Evolutionary conservation across 2,329 filamentous ascomycete genomes (phyloP).

Genomic region (Epichloe sylvatica): DNA sequence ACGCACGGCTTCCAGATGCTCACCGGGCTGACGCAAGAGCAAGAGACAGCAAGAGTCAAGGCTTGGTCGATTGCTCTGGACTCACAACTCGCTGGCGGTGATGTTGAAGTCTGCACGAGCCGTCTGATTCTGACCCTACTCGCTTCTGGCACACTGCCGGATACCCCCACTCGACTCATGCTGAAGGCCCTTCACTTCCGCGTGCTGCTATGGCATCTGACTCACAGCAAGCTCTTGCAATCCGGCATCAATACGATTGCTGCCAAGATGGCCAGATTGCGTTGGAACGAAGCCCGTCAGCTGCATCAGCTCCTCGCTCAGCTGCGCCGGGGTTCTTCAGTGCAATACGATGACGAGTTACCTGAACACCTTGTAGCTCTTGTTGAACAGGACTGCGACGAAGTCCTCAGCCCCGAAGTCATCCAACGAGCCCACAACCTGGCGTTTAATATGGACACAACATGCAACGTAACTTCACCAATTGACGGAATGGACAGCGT

Average conservation of each 20-base stretch:
- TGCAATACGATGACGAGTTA: constrained; percentile 43
- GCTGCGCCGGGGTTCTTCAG: constrained; percentile 25
- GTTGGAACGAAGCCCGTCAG: constrained; percentile 69
- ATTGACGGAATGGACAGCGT: constrained; percentile 70
- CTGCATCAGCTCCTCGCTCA: constrained; percentile 37
- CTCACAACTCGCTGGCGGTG: constrained; percentile 80
- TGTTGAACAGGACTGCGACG: constrained; percentile 66
- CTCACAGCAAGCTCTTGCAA: constrained; percentile 50
- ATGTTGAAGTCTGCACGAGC: constrained; percentile 78
- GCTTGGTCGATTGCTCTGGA: constrained; percentile 90
- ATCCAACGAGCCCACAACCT: constrained; percentile 80
- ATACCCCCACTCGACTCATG: constrained; percentile 73
- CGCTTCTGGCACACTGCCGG: constrained; percentile 73
- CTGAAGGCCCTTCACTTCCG: constrained; percentile 83
- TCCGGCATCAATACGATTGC: constrained; percentile 55
- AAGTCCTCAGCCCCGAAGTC: constrained; percentile 64
- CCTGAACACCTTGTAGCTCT: constrained; percentile 64
- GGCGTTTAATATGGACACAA: constrained; percentile 70
- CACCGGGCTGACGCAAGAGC: constrained; percentile 68
- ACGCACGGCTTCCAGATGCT: constrained; percentile 62
- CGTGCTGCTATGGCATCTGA: constrained; percentile 70
- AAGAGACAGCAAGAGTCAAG: constrained; percentile 75
- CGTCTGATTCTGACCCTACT: constrained; percentile 74
- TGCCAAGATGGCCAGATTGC: constrained; percentile 56
- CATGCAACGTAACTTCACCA: constrained; percentile 45